Base-by-base conservation (phyloP, 495 filamentous ascomycete species). In the Aspergillus bridgeri region DNA sequence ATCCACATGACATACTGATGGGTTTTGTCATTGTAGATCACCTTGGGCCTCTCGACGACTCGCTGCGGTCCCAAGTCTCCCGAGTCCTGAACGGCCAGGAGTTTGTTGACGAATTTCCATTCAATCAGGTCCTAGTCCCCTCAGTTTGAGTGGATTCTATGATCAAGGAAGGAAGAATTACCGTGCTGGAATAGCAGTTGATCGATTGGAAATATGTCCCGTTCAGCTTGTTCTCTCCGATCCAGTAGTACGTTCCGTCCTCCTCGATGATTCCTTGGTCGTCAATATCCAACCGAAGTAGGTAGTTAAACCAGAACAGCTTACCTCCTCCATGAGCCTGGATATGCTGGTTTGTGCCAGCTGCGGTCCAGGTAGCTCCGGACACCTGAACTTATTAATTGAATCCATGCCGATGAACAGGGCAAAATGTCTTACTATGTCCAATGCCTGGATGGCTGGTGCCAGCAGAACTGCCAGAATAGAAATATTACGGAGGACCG, bases 151-250 rank as follows among this genome's bases (percentile, higher is more conserved):
- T 9, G 19, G 38, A 5, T 8, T 15, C 6, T 9, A 27, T 19
- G 13, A 1, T 19, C 8, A 6, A 43, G 1, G 46, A 5, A n/a
- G 3, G 7, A 19, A 17, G 7, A 8, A 45, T 2, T 15, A 60
- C 79, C 21, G 54, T 64, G 61, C 67, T 61, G 2, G 74, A 77
- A 43, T 77, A 77, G 59, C 79, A 82, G 65, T 86, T 87, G 48
- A 89, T 73, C 59, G 79, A 81, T 57, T 83, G 75, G 65, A 88
- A 88, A 6, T 74, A 65, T 29, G 68, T 73, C 25, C 85, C 86
- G 46, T 75, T 61, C 4, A 78, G 73, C 67, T 89, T 87, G 71
- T 89, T 85, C 69, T 89, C 86, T 46, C 86, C 86, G 45, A 87
- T 73, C 54, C 81, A 70, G 71, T 87, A 87, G 74, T 83, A 89